Evolutionary conservation across 768 basidiomycete species (phyloP).

Genomic region (Clavaria fumosa): DNA sequence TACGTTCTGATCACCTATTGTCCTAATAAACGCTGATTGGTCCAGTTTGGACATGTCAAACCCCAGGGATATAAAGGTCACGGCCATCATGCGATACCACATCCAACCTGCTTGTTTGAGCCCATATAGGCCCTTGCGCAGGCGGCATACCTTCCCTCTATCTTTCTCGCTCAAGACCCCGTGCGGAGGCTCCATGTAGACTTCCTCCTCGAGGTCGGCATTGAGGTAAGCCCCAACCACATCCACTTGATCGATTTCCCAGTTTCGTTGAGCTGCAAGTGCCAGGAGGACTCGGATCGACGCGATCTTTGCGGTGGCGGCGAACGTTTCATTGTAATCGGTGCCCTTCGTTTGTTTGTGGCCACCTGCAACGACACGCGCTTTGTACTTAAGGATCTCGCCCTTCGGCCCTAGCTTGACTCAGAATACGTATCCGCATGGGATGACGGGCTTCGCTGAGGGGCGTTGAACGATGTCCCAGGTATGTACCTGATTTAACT

Average conservation of each 20-base stretch:
- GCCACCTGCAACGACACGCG: slow-evolving; percentile 21
- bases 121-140: slow-evolving; percentile 8
- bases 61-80: slow-evolving; percentile 3
- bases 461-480: slow-evolving; percentile 2
- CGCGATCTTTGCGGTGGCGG: slow-evolving; percentile 9
- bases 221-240: slow-evolving; percentile 16
- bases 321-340: slow-evolving; percentile 17
- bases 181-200: slow-evolving; percentile 22
- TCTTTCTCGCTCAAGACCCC: slow-evolving; percentile 6
- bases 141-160: slow-evolving; percentile 6
- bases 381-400: slow-evolving; percentile 16
- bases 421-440: neutral
- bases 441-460: neutral
- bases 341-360: slow-evolving; percentile 19
- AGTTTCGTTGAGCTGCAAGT: slow-evolving; percentile 6
- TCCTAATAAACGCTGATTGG: slow-evolving; percentile 11
- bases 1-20: slow-evolving; percentile 7
- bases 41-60: slow-evolving; percentile 11
- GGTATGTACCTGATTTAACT: neutral
- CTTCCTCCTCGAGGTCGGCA: slow-evolving; percentile 10
- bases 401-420: neutral
- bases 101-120: slow-evolving; percentile 8
- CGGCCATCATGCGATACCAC: slow-evolving; percentile 10
- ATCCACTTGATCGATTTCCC: slow-evolving; percentile 14
- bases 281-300: slow-evolving; percentile 13